Evolutionary conservation across 2,329 filamentous ascomycete genomes (phyloP).

Genomic region (Ophiostoma perfectum): DNA sequence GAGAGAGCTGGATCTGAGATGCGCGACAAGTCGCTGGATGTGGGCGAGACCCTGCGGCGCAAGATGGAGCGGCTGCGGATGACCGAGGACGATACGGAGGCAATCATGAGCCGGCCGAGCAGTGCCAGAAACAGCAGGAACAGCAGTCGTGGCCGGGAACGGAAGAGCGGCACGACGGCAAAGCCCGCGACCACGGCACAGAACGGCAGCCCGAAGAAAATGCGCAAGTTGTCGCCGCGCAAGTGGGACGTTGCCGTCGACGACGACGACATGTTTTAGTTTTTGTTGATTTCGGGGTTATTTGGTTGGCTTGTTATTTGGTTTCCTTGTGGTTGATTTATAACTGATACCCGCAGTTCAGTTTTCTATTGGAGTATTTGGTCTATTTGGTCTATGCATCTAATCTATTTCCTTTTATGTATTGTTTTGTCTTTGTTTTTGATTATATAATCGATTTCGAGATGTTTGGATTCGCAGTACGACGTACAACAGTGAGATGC

Average conservation of each 20-base stretch:
- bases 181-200: conserved; percentile 27
- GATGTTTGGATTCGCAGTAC: neutral
- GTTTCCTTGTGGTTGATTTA: neutral
- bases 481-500: neutral
- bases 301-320: neutral
- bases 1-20: conserved; percentile 27
- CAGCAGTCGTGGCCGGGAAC: neutral
- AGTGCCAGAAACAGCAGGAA: conserved; percentile 8
- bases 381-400: neutral
- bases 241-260: conserved; percentile 43
- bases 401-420: neutral
- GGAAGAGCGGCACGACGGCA: neutral
- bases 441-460: neutral
- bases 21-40: conserved; percentile 2
- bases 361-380: neutral
- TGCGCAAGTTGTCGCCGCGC: conserved; percentile 44
- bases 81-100: conserved; percentile 34
- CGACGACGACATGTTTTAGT: conserved; percentile 38
- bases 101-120: conserved; percentile 21
- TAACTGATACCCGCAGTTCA: conserved; percentile 2
- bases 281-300: neutral
- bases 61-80: conserved; percentile 49
- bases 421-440: neutral
- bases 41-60: conserved; percentile 36
- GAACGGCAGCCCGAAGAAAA: conserved; percentile 48